Base-by-base conservation (phyloP, 805 yeast genomes). In the Yarrowia porcina region DNA sequence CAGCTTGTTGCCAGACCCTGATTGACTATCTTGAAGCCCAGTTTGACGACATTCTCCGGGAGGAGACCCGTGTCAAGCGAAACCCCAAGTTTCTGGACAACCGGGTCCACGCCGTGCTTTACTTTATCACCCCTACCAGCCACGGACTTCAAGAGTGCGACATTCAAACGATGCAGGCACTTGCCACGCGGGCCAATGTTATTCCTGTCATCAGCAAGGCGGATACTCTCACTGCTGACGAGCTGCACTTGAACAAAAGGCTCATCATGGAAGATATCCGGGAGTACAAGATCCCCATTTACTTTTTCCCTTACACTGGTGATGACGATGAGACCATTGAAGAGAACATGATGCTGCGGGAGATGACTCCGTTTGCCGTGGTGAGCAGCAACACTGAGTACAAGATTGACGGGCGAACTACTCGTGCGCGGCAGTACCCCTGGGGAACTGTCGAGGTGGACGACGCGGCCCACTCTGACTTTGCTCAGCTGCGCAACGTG, bases 121-220 rank as follows among this genome's bases (percentile, higher is more conserved):
- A 90, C 76, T 89, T 91, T 67, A 80, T 91, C 62, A 80, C 86
- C 27, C 80, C 85, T 8, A 79, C 81, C 9, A 76, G 80, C 23
- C 77, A 76, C 66, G 81, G 81, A 9, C 73, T 77, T 2, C 83
- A 86, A 61, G 91, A 87, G 69, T 77, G 88, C 42, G 98, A 93
- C 72, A 79, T 92, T 65, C 85, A 82, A 68, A 82, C 90, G 69
- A 86, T 91, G 86, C 86, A 83, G 72, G 83, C 84, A 71, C 80
- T 92, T 64, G 90, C 90, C 66, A 84, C 85, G 62, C 84, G 89
- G 69, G 96, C 87, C 64, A 91, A 91, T 72, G 82, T 91, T 71
- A 84, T 91, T 64, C 97, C 97, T 15, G 83, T 91, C 61, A 84
- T 91, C 69, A 84, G 92, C 70, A 91, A 91, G 75, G 82, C 94